Evolutionary conservation across 2,329 filamentous ascomycete genomes (phyloP).

Genomic region (Arthroderma sp.): DNA sequence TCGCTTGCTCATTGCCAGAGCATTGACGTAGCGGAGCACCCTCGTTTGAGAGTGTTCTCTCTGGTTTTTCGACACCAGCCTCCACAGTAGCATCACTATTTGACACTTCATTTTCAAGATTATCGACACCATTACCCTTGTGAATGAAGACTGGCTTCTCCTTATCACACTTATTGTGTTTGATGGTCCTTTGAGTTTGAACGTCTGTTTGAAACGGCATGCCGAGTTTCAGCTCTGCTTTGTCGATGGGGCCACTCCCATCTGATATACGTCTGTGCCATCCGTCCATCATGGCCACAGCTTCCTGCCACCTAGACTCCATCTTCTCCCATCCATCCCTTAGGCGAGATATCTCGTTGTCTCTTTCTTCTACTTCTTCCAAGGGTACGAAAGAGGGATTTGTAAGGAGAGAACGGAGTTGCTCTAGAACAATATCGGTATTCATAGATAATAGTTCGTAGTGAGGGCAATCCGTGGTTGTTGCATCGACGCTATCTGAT

Average conservation of each 20-base stretch:
- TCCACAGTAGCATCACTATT: too few relatives aligned
- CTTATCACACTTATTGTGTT: too few relatives aligned
- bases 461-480: conserved; percentile 36
- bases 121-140: too few relatives aligned
- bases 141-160: too few relatives aligned
- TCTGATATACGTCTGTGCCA: conserved; percentile 68
- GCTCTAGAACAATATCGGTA: conserved; percentile 63
- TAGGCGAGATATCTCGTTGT: conserved; percentile 76
- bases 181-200: too few relatives aligned
- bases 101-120: too few relatives aligned
- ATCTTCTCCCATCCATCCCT: conserved; percentile 85
- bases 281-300: conserved; percentile 77
- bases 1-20: too few relatives aligned
- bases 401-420: conserved; percentile 71
- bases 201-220: conserved; percentile 21
- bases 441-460: conserved; percentile 59
- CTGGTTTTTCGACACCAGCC: too few relatives aligned
- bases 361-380: conserved; percentile 83
- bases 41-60: too few relatives aligned
- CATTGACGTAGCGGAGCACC: too few relatives aligned
- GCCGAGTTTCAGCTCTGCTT: conserved; percentile 30
- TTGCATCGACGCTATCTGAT: conserved; percentile 19
- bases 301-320: conserved; percentile 81
- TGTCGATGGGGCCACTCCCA: conserved; percentile 28
- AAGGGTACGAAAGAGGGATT: conserved; percentile 94